phyloP scores from a whole-genome alignment of 768 basidiomycete species.

The Russula sp. region DNA sequence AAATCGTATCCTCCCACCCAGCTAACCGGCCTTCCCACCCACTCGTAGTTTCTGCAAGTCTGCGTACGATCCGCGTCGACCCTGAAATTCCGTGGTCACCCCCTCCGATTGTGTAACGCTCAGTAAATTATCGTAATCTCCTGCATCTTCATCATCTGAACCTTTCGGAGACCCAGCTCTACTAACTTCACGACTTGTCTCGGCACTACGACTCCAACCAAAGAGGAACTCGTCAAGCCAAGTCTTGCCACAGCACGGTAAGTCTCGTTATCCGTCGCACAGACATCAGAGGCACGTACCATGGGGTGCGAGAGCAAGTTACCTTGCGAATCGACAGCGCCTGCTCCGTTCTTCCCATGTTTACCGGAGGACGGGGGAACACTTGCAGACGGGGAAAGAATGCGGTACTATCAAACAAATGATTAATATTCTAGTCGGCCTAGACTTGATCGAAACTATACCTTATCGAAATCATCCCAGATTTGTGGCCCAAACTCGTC shows the following conservation, averaged over 20 bases:
- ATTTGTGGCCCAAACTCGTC: slow-evolving; percentile 86
- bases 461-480: slow-evolving; percentile 84
- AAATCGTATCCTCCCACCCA: neutral
- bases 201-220: slow-evolving; percentile 77
- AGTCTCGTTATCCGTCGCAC: neutral
- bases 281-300: slow-evolving; percentile 41
- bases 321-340: slow-evolving; percentile 77
- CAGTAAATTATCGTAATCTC: slow-evolving; percentile 89
- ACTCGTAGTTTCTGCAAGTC: slow-evolving; percentile 69
- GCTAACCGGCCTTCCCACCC: neutral
- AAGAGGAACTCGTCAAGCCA: slow-evolving; percentile 93
- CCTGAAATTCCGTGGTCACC: slow-evolving; percentile 32
- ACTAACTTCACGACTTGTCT: slow-evolving; percentile 55
- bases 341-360: slow-evolving; percentile 74
- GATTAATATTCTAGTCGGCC: neutral
- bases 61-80: slow-evolving; percentile 71
- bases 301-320: slow-evolving; percentile 84
- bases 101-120: slow-evolving; percentile 35
- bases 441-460: slow-evolving; percentile 36
- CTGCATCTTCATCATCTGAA: slow-evolving; percentile 83
- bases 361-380: slow-evolving; percentile 74
- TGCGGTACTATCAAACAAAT: slow-evolving; percentile 43
- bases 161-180: slow-evolving; percentile 67
- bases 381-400: slow-evolving; percentile 76
- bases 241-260: slow-evolving; percentile 40